Percentiles rank a stretch among this genome's conserved stretches.
phyloP scores from a whole-genome alignment of 2,329 filamentous ascomycete genomes.

The Capronia coronata region DNA sequence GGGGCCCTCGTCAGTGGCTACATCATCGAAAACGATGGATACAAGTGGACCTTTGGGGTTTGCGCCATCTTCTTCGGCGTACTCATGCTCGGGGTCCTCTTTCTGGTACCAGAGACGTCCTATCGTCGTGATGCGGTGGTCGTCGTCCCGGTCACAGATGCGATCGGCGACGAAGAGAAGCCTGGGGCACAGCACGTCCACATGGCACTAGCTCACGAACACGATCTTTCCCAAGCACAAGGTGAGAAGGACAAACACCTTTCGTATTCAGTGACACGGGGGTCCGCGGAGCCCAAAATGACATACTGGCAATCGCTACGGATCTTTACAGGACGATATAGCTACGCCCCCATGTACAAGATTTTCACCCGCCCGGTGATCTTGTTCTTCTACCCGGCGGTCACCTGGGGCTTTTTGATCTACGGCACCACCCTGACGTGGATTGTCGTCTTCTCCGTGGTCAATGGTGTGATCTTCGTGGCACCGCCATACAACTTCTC shows the following conservation, averaged over 20 bases:
- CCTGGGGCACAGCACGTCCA: constrained; percentile 11
- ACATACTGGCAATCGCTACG: constrained; percentile 19
- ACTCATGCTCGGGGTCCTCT: constrained; percentile 31
- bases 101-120: constrained; percentile 36
- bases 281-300: constrained; percentile 13
- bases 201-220: constrained; percentile 20
- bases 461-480: constrained; percentile 20
- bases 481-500: constrained; percentile 45
- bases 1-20: constrained; percentile 40
- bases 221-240: constrained; percentile 14
- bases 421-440: constrained; percentile 20
- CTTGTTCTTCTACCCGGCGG: constrained; percentile 31
- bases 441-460: constrained; percentile 19
- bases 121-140: constrained; percentile 34
- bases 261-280: constrained; percentile 11
- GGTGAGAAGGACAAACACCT: constrained; percentile 23
- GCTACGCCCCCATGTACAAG: constrained; percentile 18
- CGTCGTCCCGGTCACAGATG: constrained; percentile 25
- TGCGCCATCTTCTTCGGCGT: constrained; percentile 31
- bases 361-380: constrained; percentile 28
- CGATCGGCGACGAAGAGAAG: constrained; percentile 23
- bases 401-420: constrained; percentile 25
- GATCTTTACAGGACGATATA: constrained; percentile 22
- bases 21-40: constrained; percentile 32
- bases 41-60: constrained; percentile 20